Percentiles rank a stretch among this genome's conserved stretches.
These are phyloP conservation scores for Erodium trifolium DNA, from an alignment of 441 rosid species.

Conservation along the genomic window DNA sequence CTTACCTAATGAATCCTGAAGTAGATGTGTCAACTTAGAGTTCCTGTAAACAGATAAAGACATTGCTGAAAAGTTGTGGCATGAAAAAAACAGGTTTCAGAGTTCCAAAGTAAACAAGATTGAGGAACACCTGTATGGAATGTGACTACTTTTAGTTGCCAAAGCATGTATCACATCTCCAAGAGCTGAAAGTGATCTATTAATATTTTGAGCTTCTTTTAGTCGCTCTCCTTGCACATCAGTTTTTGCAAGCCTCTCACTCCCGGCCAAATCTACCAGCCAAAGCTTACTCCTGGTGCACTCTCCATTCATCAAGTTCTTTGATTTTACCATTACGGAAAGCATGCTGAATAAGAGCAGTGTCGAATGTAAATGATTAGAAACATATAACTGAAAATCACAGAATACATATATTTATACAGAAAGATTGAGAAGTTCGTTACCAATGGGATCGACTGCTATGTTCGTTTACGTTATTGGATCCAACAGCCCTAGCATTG, in stretches of 20 bases:
- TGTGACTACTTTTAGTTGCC: constrained; percentile 74
- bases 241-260: constrained; percentile 83
- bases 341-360: constrained; percentile 47
- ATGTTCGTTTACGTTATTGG: constrained; percentile 78
- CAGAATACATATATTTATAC: not conserved
- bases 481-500: constrained; percentile 77
- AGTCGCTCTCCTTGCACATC: constrained; percentile 90
- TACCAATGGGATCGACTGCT: constrained; percentile 98
- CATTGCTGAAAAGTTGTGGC: not conserved
- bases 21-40: constrained; percentile 90
- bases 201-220: constrained; percentile 85
- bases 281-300: constrained; percentile 84
- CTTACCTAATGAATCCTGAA: constrained; percentile 86
- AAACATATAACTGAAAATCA: constrained; percentile 1
- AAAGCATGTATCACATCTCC: constrained; percentile 94
- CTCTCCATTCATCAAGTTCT: constrained; percentile 76
- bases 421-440: not conserved
- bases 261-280: constrained; percentile 93
- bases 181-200: constrained; percentile 86
- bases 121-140: constrained; percentile 64
- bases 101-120: not conserved
- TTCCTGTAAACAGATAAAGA: constrained; percentile 40
- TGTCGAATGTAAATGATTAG: not conserved
- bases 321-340: constrained; percentile 83
- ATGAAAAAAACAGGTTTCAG: not conserved